These are phyloP conservation scores for Leptomonas pyrrhocoris DNA, from an alignment of 208 protist species.

Conservation along the genomic window DNA sequence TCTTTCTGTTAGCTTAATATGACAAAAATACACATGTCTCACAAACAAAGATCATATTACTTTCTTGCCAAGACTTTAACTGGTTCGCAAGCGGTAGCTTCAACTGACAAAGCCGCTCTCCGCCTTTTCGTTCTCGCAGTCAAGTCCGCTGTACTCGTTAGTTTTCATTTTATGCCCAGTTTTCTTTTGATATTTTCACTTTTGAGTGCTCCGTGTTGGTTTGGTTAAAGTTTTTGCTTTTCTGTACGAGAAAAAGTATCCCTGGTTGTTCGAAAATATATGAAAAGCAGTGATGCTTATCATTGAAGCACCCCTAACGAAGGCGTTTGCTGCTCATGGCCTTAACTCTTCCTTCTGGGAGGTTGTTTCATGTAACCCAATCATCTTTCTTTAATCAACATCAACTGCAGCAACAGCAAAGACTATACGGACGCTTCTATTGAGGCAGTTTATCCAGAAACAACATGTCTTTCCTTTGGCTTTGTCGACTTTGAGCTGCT, in stretches of 20 bases:
- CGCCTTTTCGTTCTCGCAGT: not conserved
- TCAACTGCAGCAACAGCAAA: no score
- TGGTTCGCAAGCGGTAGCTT: conserved; percentile 7
- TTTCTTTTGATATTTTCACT: conserved; percentile 17
- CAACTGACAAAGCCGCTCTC: conserved; percentile 2
- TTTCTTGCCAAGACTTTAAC: not conserved
- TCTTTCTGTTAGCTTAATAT: conserved; percentile 1
- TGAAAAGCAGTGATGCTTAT: not conserved
- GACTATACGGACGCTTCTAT: no score
- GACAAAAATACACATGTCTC: conserved; percentile 13
- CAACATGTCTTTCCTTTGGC: no score
- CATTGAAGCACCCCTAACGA: conserved; percentile 3
- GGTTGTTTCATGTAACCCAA: conserved; percentile 1
- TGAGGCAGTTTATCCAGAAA: no score
- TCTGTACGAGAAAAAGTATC: conserved; percentile 2
- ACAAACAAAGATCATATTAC: conserved; percentile 6
- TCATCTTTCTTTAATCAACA: not conserved
- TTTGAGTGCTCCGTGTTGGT: conserved; percentile 8
- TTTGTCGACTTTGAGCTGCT: no score
- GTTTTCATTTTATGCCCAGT: not conserved
- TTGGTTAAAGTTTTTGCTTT: conserved; percentile 25
- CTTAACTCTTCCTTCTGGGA: not conserved
- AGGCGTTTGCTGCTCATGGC: conserved; percentile 7
- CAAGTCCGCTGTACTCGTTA: not conserved
- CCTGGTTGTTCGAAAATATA: not conserved